phyloP scores from a whole-genome alignment of 1,284 basidiomycete species.

The Sanghuangporus sanghuang region DNA sequence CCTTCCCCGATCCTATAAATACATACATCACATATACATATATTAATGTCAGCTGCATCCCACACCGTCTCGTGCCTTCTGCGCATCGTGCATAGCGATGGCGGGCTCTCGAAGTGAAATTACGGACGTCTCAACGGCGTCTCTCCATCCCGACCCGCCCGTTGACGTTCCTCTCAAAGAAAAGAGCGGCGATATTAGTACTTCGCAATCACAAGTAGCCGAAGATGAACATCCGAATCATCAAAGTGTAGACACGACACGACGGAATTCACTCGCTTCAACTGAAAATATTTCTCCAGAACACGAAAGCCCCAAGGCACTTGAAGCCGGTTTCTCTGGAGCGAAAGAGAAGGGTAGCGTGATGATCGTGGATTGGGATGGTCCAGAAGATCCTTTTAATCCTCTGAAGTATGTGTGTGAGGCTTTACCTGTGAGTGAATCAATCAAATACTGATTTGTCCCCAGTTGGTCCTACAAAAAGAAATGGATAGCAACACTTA shows the following conservation, averaged over 20 bases:
- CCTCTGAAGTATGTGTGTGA: conserved; percentile 50
- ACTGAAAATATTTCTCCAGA: neutral
- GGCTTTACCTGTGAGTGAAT: neutral
- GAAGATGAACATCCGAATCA: neutral
- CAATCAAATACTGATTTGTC: neutral
- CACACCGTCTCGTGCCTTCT: neutral
- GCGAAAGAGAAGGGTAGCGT: conserved; percentile 17
- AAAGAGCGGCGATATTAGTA: neutral
- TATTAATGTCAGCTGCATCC: neutral
- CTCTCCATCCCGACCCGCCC: neutral
- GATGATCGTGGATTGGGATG: conserved; percentile 57
- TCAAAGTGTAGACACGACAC: neutral
- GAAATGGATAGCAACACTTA: conserved; percentile 58
- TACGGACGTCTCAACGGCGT: neutral
- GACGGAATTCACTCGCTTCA: conserved; percentile 4
- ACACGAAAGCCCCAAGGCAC: conserved; percentile 8
- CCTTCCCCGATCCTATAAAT: neutral
- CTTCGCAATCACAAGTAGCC: neutral
- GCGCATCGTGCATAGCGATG: neutral
- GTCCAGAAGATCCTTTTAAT: conserved; percentile 54
- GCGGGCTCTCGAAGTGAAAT: neutral
- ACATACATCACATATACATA: neutral
- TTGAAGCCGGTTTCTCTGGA: conserved; percentile 11
- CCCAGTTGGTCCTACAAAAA: conserved; percentile 50
- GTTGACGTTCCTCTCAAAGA: neutral